Evolutionary conservation across 257 asterid genomes (phyloP), one percentile per base, ranked within the genome.

Genomic region (Jacaranda copaia): DNA sequence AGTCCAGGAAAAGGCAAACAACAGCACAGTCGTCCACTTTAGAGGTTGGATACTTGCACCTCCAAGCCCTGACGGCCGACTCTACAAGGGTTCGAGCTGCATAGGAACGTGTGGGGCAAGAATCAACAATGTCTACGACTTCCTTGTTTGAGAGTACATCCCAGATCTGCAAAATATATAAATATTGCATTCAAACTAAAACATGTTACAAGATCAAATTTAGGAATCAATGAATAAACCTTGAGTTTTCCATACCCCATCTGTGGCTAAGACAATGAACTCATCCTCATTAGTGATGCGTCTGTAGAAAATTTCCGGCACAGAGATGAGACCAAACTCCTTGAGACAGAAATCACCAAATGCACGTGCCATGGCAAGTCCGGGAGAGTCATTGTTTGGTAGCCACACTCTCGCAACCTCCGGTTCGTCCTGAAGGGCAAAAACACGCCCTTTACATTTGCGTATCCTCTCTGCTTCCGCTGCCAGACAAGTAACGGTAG

Each of bases 361-460:
- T 48, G 98, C 98, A 60, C 98, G 97, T 52, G 98, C 96, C 98
- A 93, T 93, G 63, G 98, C 98, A 77, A 93, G 96, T 58, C 98
- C 98, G 32, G 98, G 98, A 64, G 93, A 91, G 85, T 93, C 84
- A 6, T 78, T 80, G 83, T 93, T 80, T 4, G 98, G 98, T 48
- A 93, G 89, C 98, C 98, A 93, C 68, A 93, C 94, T 85, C 98
- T 85, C 55, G 96, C 80, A 72, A 93, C 96, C 46, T 87, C 98
- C 0, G 97, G 97, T 81, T 93, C 98, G 52, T 91, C 97, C 25
- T 73, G 92, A 64, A 93, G 96, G 19, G 98, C 86, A 83, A 93
- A 93, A 66, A 93, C 93, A 25, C 97, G 97, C 48, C 98, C 98
- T 82, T 71, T 93, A 79, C 86, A 88, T 82, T 88, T 93, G 70